These are phyloP conservation scores for Camellia sinensis DNA, from an alignment of 148 eudicot genomes.

Conservation along the genomic window DNA sequence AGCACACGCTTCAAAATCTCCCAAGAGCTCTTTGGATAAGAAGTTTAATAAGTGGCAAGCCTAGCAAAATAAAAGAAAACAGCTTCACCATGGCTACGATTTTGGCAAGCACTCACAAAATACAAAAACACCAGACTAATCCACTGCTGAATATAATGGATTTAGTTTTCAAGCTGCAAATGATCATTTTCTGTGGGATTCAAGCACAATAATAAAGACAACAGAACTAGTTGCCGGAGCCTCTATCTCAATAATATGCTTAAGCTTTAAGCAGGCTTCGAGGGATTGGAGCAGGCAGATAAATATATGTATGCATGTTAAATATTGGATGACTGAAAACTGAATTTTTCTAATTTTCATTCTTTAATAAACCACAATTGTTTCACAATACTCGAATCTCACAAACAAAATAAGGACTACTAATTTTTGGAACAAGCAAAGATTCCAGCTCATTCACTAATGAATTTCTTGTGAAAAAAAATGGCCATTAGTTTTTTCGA, in stretches of 20 bases:
- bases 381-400: background rate
- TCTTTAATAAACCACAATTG: background rate
- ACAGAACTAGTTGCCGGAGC: background rate
- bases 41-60: conserved; percentile 84
- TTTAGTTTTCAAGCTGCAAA: conserved; percentile 9
- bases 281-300: background rate
- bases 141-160: background rate
- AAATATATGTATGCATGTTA: background rate
- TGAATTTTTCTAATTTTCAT: background rate
- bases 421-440: background rate
- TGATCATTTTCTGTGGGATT: background rate
- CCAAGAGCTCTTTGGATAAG: conserved; percentile 95
- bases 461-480: background rate
- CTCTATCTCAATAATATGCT: conserved; percentile 3
- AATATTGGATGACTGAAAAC: background rate
- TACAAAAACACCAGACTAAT: background rate
- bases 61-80: conserved; percentile 31
- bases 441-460: background rate
- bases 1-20: conserved; percentile 96
- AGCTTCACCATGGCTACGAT: background rate
- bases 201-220: background rate
- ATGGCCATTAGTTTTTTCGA: too few species aligned
- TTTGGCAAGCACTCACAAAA: background rate
- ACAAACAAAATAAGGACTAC: background rate
- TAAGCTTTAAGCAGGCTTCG: background rate